Percentiles rank a stretch among this genome's conserved stretches.
These are phyloP conservation scores for Tephrocybe sp. DNA, from an alignment of 768 basidiomycete genomes.

Conservation along the genomic window DNA sequence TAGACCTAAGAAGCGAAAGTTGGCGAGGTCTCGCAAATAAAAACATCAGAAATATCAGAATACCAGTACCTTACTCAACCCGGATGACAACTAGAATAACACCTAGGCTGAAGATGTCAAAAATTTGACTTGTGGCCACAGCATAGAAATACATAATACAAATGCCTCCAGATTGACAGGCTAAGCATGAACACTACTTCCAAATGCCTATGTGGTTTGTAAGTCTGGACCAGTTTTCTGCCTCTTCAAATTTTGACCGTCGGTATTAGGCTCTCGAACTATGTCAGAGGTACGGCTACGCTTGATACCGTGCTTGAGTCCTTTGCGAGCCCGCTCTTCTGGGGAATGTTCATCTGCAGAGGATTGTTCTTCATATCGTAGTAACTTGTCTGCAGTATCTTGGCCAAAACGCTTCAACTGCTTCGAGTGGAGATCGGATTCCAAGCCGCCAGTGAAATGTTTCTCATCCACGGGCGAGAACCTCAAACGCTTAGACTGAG, in stretches of 20 bases:
- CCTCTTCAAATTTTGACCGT: slow-evolving; percentile 34
- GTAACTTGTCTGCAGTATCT: not conserved
- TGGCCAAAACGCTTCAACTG: slow-evolving; percentile 4
- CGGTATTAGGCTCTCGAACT: slow-evolving; percentile 21
- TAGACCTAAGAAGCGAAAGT: slow-evolving; percentile 36
- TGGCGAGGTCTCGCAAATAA: not conserved
- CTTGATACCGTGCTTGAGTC: slow-evolving; percentile 34
- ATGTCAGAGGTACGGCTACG: slow-evolving; percentile 32
- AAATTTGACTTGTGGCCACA: too few species aligned
- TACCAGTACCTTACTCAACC: too few species aligned
- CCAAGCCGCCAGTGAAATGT: slow-evolving; percentile 8
- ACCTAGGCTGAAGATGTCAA: too few species aligned
- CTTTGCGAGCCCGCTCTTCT: slow-evolving; percentile 7
- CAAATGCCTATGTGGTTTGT: not conserved
- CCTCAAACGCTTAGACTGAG: slow-evolving; percentile 25
- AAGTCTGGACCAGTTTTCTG: slow-evolving; percentile 22
- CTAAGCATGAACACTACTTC: too few species aligned
- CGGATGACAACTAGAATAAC: too few species aligned
- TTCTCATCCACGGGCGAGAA: slow-evolving; percentile 24
- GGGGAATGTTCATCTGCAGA: not conserved
- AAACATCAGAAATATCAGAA: too few species aligned
- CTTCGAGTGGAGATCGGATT: not conserved
- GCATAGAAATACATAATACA: too few species aligned
- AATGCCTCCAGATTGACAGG: too few species aligned
- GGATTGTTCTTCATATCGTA: not conserved